Evolutionary conservation across 768 basidiomycete species (phyloP), one percentile per base, ranked within the genome.

Genomic region (Termitomyces bulborhizus): DNA sequence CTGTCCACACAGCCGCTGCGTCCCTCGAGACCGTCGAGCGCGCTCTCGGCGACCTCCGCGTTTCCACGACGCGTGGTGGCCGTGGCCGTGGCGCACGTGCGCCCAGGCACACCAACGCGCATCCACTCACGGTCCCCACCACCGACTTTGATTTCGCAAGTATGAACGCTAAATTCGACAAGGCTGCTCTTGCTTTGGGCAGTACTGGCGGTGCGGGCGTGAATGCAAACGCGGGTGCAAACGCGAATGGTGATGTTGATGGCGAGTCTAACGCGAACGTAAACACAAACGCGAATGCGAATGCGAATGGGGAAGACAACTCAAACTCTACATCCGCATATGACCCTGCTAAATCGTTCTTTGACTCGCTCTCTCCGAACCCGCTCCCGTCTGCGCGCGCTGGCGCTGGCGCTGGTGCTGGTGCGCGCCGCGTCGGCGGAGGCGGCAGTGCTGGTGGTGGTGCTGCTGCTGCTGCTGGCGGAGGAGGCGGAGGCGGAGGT

Each of bases 61-160:
- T 80, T 7, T 71, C 34, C 34, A 32, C 31, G 8, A 32, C 31
- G 1, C 31, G 68, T 27, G 65, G 70, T n/a, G 65, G 65, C 6
- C 63, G 65, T 24, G 60, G 52, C 9, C 36, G 51, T 4, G 29
- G 29, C 18, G 36, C 44, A 6, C 21, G 16, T 2, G 12, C 32
- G 55, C 64, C 44, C 31, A 59, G 26, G 51, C 61, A 21, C 51
- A 59, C 24, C 31, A 32, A 32, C 31, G 31, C 31, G 9, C 45
- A 18, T 21, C 21, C 21, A 1, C 46, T 90, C 54, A 84, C 84
- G 49, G 86, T 93, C 0, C 91, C 90, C 0, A 66, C 75, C 1
- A 84, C 83, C 0, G 91, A 93, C 66, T 93, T 93, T 65, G 91
- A 93, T 71, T 94, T 93, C 67, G 73, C 80, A 66, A 77, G 76